Evolutionary conservation across 2,329 filamentous ascomycete genomes (phyloP), one percentile per base, ranked within the genome.

Genomic region (Coniochaeta ligniaria): DNA sequence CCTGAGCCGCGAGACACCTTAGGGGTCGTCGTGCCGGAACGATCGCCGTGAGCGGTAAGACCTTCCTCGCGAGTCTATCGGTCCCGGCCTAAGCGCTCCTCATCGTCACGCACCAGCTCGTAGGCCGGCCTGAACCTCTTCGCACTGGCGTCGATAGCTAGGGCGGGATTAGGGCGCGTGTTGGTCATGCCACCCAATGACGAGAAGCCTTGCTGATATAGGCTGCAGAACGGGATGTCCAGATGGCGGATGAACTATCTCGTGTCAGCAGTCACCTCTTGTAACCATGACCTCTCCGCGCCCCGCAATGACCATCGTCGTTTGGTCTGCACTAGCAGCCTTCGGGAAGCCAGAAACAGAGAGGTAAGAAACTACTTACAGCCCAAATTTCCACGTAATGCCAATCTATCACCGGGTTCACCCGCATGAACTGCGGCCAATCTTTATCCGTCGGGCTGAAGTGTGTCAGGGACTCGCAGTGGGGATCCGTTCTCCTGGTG

Each of bases 351-450:
- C 8, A 47, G 3, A 22, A 24, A 47, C 43, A 24, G 9, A 63
- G 60, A 28, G 22, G 17, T 38, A 11, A 24, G 28, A 35, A 6
- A 57, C 17, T 11, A 57, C 91, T 80, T 70, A 96, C 92, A 20
- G 87, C 85, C 95, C 95, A 98, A 59, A 98, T 94, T 73, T 98
- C 94, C 12, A 86, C 84, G 74, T 97, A 96, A 73, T 95, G 91
- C 95, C 95, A 99, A 75, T 99, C 95, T 70, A 99, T 93, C 11
- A 99, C 90, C 0, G 95, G 94, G 74, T 99, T 92, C 62, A 98
- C 82, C 61, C 95, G 85, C 87, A 98, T 93, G 70, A 98, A 96
- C 50, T 81, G 78, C 38, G 95, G 95, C 95, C 95, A 99, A 2
- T 89, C 92, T 38, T 83, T 79, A 74, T 98, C 95, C 5, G 95